These are phyloP conservation scores for Gossypium schwendimanii DNA, from an alignment of 441 rosid genomes.

Conservation along the genomic window DNA sequence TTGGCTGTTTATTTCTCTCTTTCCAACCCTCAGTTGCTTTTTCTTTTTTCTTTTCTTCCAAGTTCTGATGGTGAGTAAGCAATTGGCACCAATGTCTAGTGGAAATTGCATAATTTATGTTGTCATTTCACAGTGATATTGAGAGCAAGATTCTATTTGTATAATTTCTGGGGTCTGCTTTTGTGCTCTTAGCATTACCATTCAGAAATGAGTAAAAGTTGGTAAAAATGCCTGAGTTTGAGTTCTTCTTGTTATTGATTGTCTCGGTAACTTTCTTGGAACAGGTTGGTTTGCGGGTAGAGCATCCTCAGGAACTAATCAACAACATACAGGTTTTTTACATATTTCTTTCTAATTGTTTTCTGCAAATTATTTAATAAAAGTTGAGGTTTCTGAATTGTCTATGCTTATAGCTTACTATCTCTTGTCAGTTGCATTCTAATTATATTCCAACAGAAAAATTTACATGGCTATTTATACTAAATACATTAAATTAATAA, in stretches of 20 bases:
- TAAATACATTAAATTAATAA: no score
- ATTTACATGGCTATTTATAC: no score
- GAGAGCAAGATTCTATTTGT: not conserved
- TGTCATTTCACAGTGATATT: not conserved
- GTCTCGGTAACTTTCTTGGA: conserved; percentile 18
- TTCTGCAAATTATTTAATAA: not conserved
- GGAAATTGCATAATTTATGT: not conserved
- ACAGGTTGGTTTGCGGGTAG: conserved; percentile 90
- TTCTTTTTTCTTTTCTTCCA: not conserved
- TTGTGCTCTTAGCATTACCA: not conserved
- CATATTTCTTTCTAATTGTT: conserved; percentile 7
- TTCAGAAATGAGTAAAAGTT: not conserved
- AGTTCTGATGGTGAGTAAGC: not conserved
- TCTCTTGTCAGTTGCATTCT: not conserved
- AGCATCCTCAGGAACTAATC: conserved; percentile 94
- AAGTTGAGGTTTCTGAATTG: not conserved
- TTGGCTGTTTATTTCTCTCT: not conserved
- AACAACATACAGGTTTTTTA: conserved; percentile 71
- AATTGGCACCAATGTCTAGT: not conserved
- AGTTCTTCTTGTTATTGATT: not conserved
- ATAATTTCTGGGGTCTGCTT: not conserved
- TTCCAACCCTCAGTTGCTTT: not conserved
- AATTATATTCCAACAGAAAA: not conserved
- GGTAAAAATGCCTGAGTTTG: conserved; percentile 3
- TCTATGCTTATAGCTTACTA: not conserved